A percentile compares a stretch with the other conserved stretches of the same genome.
phyloP scores from a whole-genome alignment of 148 eudicot species.

The Fagopyrum homotropicum region DNA sequence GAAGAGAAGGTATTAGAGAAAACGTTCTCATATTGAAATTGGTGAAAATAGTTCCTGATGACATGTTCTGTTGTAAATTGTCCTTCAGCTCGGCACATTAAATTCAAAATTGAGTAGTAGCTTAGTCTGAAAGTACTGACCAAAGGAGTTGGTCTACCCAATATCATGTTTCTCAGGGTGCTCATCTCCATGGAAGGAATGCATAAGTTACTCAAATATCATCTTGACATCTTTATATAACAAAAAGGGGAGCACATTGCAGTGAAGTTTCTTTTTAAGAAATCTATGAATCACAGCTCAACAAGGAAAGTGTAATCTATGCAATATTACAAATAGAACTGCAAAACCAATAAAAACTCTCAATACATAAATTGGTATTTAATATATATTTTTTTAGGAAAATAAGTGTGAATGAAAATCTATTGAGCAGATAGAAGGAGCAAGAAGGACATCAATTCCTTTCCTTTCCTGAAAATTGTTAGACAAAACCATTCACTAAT shows the following conservation, averaged over 20 bases:
- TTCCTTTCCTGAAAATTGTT: too few species aligned
- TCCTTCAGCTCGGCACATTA: conserved; percentile 98
- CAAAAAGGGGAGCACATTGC: not conserved
- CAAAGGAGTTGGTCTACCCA: conserved; percentile 94
- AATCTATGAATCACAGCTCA: not conserved
- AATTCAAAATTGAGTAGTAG: conserved; percentile 89
- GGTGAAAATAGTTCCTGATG: conserved; percentile 88
- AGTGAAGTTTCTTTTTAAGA: not conserved
- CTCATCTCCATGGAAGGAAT: conserved; percentile 69
- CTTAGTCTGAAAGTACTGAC: conserved; percentile 96
- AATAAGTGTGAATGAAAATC: not conserved
- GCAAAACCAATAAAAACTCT: not conserved
- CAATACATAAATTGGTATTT: not conserved
- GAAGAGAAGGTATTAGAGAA: conserved; percentile 14
- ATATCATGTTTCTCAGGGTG: conserved; percentile 77
- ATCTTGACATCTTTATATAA: not conserved
- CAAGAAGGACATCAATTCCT: too few species aligned
- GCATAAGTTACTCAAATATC: not conserved
- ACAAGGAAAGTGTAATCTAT: not conserved
- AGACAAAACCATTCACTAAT: too few species aligned
- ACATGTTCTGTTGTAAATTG: conserved; percentile 98
- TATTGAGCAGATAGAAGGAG: not conserved
- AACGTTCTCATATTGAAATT: conserved; percentile 96
- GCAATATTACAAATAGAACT: not conserved
- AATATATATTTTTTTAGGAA: not conserved